Evolutionary conservation across 306 rosid genomes (phyloP).

Genomic region (Pyrus communis): DNA sequence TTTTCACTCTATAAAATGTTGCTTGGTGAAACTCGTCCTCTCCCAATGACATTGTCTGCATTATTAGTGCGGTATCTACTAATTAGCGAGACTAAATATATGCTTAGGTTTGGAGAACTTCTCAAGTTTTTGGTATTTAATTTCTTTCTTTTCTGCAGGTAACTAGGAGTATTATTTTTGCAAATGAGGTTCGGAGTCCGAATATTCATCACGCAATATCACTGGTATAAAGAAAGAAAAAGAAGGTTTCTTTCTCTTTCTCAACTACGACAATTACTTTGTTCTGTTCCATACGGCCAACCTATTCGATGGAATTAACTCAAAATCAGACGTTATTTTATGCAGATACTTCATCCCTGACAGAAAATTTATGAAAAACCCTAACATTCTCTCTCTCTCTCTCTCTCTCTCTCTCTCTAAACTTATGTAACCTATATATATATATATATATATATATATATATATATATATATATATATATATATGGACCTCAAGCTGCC

Average conservation of each 20-base stretch:
- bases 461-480: too few relatives aligned
- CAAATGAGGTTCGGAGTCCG: too few relatives aligned
- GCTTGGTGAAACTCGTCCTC: not conserved
- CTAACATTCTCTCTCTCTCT: not conserved
- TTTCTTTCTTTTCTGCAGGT: not conserved
- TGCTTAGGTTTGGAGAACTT: not conserved
- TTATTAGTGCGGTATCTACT: not conserved
- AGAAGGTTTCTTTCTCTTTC: not conserved
- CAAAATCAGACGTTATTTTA: not conserved
- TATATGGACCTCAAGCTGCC: not conserved
- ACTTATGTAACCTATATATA: not conserved
- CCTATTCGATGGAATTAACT: not conserved
- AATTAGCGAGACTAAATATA: not conserved
- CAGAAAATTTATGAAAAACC: not conserved
- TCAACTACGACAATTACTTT: not conserved
- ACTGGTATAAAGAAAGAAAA: not conserved
- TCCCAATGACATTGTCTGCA: not conserved
- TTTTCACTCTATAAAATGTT: not conserved
- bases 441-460: too few relatives aligned
- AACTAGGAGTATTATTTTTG: too few relatives aligned
- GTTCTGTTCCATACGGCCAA: not conserved
- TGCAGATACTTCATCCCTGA: not conserved
- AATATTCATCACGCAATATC: not conserved
- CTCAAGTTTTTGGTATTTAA: not conserved
- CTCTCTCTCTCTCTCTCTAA: not conserved